Evolutionary conservation across 768 basidiomycete species (phyloP), one percentile per base, ranked within the genome.

Genomic region (Pluteus cervinus): DNA sequence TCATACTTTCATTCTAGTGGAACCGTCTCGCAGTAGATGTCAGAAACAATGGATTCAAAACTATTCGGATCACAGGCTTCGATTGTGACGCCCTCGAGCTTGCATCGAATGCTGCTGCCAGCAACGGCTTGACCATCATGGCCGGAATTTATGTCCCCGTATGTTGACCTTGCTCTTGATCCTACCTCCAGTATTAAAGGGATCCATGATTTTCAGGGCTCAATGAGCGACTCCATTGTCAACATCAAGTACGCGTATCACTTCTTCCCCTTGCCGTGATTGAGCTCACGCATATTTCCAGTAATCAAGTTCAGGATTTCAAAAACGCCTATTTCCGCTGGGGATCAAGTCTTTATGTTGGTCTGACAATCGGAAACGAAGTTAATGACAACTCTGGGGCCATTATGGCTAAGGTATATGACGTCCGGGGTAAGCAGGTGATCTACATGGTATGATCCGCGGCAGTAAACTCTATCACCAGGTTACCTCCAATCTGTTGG

Each of bases 291-390:
- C 28, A 22, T 21, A 25, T 11, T 44, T 28, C 14, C 14, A 67
- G 65, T 37, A 52, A 55, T 28, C 60, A 65, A 20, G 62, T 65
- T 4, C 52, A 59, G 41, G 44, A 48, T 2, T 67, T 65, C 50
- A 55, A 53, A 12, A 33, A 41, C 7, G 62, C 62, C 8, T 56
- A 55, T 36, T 40, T 24, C 7, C 55, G 53, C 39, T 65, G 57
- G 24, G 62, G 63, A 6, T 42, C 55, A 3, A 50, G 49, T 3
- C 47, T 55, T 42, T 67, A 57, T 42, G 42, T 54, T 30, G 65
- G 60, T 4, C 47, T 67, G 32, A 59, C 60, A 1, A 45, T 67
- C 34, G 63, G 63, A 30, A 67, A 67, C 34, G 65, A 67, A 50
- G 59, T 57, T 10, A 51, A 53, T 4, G 63, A 67, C 29, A 47